Evolutionary conservation across 805 yeast genomes (phyloP), one percentile per base, ranked within the genome.

Genomic region (Myxozyma lipomycoides): DNA sequence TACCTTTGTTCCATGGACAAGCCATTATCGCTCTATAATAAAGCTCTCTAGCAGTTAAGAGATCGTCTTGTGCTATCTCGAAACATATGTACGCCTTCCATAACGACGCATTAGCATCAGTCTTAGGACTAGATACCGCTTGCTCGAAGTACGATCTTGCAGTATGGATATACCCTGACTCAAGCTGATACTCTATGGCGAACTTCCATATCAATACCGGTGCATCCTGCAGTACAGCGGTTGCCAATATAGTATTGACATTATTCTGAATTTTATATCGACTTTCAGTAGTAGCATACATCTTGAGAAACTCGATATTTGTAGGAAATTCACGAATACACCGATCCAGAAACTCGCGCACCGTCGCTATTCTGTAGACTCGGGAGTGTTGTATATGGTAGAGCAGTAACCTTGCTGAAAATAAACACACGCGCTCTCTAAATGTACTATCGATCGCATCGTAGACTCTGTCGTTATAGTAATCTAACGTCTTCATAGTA

Each of bases 1-100:
- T 40, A 51, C 55, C 55, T 41, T 44, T 39, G 3, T 48, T 34
- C 58, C 58, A 54, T 1, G 58, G 58, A 25, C 58, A 54, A 17
- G 46, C 50, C 3, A 38, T 25, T 7, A 54, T 46, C 3, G 48
- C 58, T n/a, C 56, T 32, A 25, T 46, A 48, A 35, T 40, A 19
- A 15, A 54, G 39, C n/a, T 15, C 24, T 32, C 45, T 52, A 17
- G 57, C 52, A 4, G 24, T 17, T 7, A 24, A 9, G 5, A 15
- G n/a, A 21, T 40, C 21, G 17, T 44, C 41, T 1, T 15, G 12
- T 18, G 23, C 21, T 21, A 22, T 15, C 38, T 51, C 52, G 30
- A 45, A 47, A 3, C 18, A 18, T n/a, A 48, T 21, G 37, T 40
- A 54, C 9, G 45, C 53, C 9, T 9, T 3, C 58, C 58, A 54